Conservation (phyloP, 2,329 filamentous ascomycete genomes). For the Xylariales sp. region DNA sequence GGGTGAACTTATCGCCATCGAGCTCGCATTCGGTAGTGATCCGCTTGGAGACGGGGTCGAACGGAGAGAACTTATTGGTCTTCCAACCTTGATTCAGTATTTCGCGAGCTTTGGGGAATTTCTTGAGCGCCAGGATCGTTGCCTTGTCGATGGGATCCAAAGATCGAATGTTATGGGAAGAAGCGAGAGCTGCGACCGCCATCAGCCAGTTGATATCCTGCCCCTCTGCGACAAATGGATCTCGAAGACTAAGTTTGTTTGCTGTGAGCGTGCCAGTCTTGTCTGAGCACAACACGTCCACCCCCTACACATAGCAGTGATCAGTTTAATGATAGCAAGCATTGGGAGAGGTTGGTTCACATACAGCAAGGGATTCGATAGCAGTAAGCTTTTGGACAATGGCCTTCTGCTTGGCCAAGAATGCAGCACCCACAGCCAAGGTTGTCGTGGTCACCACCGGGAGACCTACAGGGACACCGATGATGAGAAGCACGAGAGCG, state of each 20-base stretch:
- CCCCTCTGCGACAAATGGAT: slow-evolving; percentile 72
- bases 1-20: slow-evolving; percentile 66
- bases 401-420: slow-evolving; percentile 72
- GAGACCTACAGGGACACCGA: slow-evolving; percentile 76
- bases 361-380: slow-evolving; percentile 63
- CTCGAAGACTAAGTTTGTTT: slow-evolving; percentile 72
- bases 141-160: slow-evolving; percentile 78
- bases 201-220: slow-evolving; percentile 83
- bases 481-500: slow-evolving; percentile 67
- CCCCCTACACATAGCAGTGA: slow-evolving; percentile 40
- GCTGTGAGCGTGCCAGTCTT: slow-evolving; percentile 76
- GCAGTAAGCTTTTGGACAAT: slow-evolving; percentile 78
- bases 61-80: slow-evolving; percentile 73
- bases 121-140: slow-evolving; percentile 70
- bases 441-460: slow-evolving; percentile 76
- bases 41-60: slow-evolving; percentile 77
- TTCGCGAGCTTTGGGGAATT: slow-evolving; percentile 73
- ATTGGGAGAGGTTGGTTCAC: not conserved
- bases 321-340: not conserved
- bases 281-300: slow-evolving; percentile 76
- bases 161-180: slow-evolving; percentile 74
- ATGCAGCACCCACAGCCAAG: slow-evolving; percentile 71
- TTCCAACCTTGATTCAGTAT: slow-evolving; percentile 71
- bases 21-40: slow-evolving; percentile 68
- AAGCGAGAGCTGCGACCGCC: slow-evolving; percentile 72